Conservation (phyloP, 208 protist species). For the Trypanosoma avium region DNA sequence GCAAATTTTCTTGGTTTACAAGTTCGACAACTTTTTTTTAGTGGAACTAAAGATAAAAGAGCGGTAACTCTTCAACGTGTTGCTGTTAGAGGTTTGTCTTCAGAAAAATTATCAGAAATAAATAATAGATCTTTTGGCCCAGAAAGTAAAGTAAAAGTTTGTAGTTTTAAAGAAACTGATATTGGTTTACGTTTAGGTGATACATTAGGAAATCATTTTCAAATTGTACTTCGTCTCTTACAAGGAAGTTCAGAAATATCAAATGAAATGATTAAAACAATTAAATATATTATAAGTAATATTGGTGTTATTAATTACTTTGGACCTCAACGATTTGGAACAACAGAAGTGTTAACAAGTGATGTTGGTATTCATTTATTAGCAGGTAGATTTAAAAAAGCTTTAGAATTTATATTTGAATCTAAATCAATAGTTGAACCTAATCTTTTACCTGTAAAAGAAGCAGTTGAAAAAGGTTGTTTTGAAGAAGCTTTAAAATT, state of each 20-base stretch:
- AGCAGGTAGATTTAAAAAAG: constrained; percentile 60
- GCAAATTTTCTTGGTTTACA: constrained; percentile 58
- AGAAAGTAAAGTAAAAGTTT: constrained; percentile 68
- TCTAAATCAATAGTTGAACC: constrained; percentile 62
- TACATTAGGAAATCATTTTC: constrained; percentile 91
- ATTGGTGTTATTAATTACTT: constrained; percentile 95
- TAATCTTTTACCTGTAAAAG: constrained; percentile 37
- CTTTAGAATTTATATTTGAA: constrained; percentile 68
- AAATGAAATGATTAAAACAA: constrained; percentile 1
- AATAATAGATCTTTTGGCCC: constrained; percentile 61
- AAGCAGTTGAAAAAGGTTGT: constrained; percentile 29
- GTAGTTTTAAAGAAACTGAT: constrained; percentile 63
- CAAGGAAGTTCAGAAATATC: constrained; percentile 15
- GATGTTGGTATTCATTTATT: constrained; percentile 87
- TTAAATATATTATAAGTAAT: constrained; percentile 35
- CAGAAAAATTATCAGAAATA: constrained; percentile 54
- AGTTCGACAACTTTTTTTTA: constrained; percentile 80
- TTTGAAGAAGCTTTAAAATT: constrained; percentile 52
- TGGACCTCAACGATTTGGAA: constrained; percentile 95
- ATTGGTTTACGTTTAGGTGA: constrained; percentile 84
- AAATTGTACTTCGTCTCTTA: constrained; percentile 82
- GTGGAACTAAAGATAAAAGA: constrained; percentile 96
- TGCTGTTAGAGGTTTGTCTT: constrained; percentile 61
- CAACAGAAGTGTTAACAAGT: constrained; percentile 88
- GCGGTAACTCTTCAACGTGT: constrained; percentile 93